Percentiles rank a stretch among this genome's conserved stretches.
phyloP scores from a whole-genome alignment of 148 eudicot genomes.

The Cornus kousa region DNA sequence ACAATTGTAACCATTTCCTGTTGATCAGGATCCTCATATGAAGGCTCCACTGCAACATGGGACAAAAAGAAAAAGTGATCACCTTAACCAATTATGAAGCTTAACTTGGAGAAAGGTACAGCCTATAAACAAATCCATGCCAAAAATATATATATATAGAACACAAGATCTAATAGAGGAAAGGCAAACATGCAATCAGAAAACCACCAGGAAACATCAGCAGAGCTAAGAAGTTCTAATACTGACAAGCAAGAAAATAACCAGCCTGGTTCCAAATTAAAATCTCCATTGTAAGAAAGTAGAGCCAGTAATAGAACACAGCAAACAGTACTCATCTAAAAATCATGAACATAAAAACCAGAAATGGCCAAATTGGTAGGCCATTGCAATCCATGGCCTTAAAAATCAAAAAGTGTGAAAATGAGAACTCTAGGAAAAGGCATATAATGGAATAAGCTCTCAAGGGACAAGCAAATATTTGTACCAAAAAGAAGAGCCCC shows the following conservation, averaged over 20 bases:
- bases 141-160: background rate
- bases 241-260: constrained; percentile 1
- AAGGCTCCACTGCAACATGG: constrained; percentile 28
- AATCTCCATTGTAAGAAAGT: background rate
- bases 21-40: constrained; percentile 25
- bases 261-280: background rate
- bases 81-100: background rate
- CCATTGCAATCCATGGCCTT: background rate
- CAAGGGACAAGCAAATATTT: too few relatives aligned
- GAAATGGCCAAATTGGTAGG: background rate
- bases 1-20: constrained; percentile 51
- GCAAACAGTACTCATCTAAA: background rate
- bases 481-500: background rate
- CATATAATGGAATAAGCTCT: background rate
- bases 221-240: constrained; percentile 1
- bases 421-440: background rate
- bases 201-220: background rate
- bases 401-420: background rate
- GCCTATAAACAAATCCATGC: background rate
- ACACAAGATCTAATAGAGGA: background rate
- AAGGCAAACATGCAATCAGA: background rate
- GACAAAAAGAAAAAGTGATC: background rate
- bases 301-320: background rate
- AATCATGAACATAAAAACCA: background rate
- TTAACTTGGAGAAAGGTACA: background rate